A percentile compares a stretch with the other conserved stretches of the same genome.
These are phyloP conservation scores for Scenedesmus sp. DNA, from an alignment of 163 green algal species.

Conservation along the genomic window DNA sequence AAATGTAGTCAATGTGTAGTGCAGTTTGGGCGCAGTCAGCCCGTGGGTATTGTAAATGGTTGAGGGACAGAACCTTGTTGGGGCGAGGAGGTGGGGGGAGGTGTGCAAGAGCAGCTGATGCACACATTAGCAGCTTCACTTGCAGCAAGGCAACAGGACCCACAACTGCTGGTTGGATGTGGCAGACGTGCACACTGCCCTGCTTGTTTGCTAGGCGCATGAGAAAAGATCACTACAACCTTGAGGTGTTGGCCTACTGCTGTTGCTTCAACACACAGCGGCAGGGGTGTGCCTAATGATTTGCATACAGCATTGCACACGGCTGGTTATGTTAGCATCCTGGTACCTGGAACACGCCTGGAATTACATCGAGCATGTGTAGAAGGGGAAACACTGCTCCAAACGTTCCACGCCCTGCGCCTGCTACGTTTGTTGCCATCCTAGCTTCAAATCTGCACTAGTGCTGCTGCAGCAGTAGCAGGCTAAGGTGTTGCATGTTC, in stretches of 20 bases:
- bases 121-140: not conserved
- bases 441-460: not conserved
- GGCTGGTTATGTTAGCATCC: not conserved
- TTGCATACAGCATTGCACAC: not conserved
- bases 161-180: too few species aligned
- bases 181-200: too few species aligned
- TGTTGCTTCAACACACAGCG: not conserved
- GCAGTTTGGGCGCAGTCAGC: not conserved
- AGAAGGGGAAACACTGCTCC: constrained; percentile 13
- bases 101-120: not conserved
- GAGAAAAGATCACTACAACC: too few species aligned
- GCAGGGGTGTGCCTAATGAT: not conserved
- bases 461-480: not conserved
- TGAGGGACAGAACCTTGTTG: too few species aligned
- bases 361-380: constrained; percentile 12
- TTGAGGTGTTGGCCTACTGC: not conserved
- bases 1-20: not conserved
- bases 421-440: not conserved
- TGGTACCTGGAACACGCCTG: constrained; percentile 26
- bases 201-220: too few species aligned
- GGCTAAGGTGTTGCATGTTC: not conserved
- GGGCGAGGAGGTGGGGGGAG: too few species aligned
- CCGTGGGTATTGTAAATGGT: too few species aligned
- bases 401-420: not conserved
- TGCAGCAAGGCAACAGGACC: too few species aligned